These are phyloP conservation scores for maize (Zea mays) DNA, from an alignment of 176 grass and related monocot species.

Conservation along the genomic window DNA sequence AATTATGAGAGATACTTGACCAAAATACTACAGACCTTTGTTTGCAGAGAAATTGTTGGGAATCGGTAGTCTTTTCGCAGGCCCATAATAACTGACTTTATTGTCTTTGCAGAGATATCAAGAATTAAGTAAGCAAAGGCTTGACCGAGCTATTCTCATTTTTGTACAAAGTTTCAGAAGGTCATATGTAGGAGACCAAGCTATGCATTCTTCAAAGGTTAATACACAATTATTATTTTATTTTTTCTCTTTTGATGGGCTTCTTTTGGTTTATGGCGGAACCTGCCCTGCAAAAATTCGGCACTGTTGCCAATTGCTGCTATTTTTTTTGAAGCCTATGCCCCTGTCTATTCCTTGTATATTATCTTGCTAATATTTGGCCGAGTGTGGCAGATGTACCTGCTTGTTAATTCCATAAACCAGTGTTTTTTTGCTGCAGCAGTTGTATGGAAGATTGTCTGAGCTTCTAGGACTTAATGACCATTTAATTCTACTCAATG, in stretches of 20 bases:
- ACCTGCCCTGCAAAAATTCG: conserved; percentile 6
- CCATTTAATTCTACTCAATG: conserved; percentile 98
- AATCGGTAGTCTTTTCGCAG: not conserved
- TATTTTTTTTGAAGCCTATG: not conserved
- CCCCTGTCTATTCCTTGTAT: not conserved
- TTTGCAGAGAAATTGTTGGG: not conserved
- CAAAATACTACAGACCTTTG: not conserved
- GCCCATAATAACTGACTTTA: conserved; percentile 24
- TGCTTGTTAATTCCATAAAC: conserved; percentile 40
- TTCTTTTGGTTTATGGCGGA: not conserved
- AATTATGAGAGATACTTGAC: not conserved
- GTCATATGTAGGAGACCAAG: conserved; percentile 96
- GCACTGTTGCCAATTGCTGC: not conserved
- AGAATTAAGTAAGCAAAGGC: conserved; percentile 93
- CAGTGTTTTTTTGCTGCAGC: conserved; percentile 67
- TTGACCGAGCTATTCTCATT: conserved; percentile 89
- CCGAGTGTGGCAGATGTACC: not conserved
- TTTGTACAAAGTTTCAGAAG: conserved; percentile 97
- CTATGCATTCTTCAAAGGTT: conserved; percentile 94
- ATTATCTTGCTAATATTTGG: not conserved
- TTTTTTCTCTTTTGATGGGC: not conserved
- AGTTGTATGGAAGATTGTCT: conserved; percentile 93
- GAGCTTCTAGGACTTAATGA: conserved; percentile 97
- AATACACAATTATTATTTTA: not conserved
- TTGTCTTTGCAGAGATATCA: conserved; percentile 76